Evolutionary conservation across 257 asterid genomes (phyloP).

Genomic region (Handroanthus guayacan): DNA sequence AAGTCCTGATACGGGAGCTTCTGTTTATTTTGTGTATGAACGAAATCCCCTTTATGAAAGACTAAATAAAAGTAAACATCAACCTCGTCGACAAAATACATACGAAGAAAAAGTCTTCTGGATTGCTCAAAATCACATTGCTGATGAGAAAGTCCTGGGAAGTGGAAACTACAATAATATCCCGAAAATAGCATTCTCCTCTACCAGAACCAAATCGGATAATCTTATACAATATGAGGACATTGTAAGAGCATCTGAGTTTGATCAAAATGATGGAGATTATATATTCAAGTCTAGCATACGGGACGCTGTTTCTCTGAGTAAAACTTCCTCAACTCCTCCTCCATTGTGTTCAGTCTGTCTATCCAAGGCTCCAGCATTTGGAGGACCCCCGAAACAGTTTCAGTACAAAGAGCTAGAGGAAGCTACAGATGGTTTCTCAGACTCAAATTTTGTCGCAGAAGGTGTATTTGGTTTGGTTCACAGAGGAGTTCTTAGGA

Average conservation of each 20-base stretch:
- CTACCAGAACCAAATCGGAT: constrained; percentile 35
- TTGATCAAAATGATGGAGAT: constrained; percentile 41
- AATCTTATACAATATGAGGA: constrained; percentile 33
- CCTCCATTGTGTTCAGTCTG: constrained; percentile 87
- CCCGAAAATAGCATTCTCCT: constrained; percentile 36
- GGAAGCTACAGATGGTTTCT: constrained; percentile 79
- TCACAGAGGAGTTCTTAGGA: constrained; percentile 73
- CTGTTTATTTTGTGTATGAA: constrained; percentile 62
- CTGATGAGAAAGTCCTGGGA: constrained; percentile 38
- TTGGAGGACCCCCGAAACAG: constrained; percentile 85
- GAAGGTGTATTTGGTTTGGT: constrained; percentile 83
- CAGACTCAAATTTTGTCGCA: constrained; percentile 62
- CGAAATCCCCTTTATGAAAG: constrained; percentile 80
- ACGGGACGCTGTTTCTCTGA: constrained; percentile 77
- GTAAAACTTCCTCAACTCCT: constrained; percentile 64
- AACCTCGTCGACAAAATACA: constrained; percentile 37
- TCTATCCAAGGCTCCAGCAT: constrained; percentile 76
- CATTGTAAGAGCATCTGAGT: constrained; percentile 27
- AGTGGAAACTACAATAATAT: constrained; percentile 39
- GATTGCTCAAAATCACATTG: constrained; percentile 52
- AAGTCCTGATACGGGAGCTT: constrained; percentile 56
- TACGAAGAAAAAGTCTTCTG: constrained; percentile 45
- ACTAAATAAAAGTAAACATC: constrained; percentile 39
- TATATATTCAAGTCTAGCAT: constrained; percentile 58
- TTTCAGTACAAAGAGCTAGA: constrained; percentile 72